phyloP scores from a whole-genome alignment of 2,329 filamentous ascomycete species.

The Epichloe brachyelytri region DNA sequence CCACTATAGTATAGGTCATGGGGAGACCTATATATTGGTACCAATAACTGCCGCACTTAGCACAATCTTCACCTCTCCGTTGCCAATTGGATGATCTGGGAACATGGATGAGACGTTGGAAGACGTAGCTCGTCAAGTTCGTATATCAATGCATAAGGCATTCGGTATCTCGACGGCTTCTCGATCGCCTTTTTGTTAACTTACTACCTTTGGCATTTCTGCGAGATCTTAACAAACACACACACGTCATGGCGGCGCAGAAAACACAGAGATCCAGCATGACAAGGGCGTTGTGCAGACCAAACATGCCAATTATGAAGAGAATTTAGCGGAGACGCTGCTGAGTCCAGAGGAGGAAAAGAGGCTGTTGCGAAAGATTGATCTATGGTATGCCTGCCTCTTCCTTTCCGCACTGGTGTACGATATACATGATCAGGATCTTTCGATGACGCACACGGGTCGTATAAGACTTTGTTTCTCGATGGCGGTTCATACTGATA shows the following conservation, averaged over 20 bases:
- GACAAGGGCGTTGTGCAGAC: background rate
- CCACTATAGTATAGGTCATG: too few relatives aligned
- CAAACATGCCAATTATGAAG: background rate
- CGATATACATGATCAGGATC: too few relatives aligned
- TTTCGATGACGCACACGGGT: too few relatives aligned
- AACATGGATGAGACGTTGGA: too few relatives aligned
- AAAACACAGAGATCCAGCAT: background rate
- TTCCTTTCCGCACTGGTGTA: background rate
- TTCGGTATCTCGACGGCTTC: background rate
- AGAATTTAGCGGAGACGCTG: constrained; percentile 5
- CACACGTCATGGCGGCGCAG: background rate
- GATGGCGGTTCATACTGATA: too few relatives aligned
- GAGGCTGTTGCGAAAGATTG: constrained; percentile 46
- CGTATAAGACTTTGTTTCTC: too few relatives aligned
- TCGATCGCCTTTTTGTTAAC: background rate
- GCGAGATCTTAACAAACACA: background rate
- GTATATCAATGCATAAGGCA: background rate
- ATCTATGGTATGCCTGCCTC: constrained; percentile 34
- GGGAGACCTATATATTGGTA: too few relatives aligned
- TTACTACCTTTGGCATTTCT: background rate
- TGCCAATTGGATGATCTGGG: too few relatives aligned
- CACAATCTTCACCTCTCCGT: too few relatives aligned
- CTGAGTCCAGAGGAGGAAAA: constrained; percentile 24
- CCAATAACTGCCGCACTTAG: too few relatives aligned
- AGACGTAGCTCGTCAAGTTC: too few relatives aligned